Evolutionary conservation across 306 rosid genomes (phyloP).

Genomic region (Carpinus fangiana): DNA sequence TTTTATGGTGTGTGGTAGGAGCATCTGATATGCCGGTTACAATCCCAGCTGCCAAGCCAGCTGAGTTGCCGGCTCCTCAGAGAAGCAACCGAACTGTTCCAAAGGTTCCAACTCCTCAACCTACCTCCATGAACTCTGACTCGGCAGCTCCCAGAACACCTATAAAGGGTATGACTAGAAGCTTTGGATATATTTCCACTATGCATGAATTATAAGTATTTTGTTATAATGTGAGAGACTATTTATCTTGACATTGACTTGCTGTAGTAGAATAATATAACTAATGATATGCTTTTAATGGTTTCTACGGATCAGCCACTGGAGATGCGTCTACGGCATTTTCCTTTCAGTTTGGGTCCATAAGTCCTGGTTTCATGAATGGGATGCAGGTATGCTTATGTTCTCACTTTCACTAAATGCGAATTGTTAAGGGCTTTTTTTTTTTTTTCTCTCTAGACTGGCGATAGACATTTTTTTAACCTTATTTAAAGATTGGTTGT

Average conservation of each 20-base stretch:
- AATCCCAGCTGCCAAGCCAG: slow-evolving; percentile 52
- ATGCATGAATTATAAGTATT: slow-evolving; percentile 9
- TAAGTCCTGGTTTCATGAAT: slow-evolving; percentile 69
- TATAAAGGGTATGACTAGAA: slow-evolving; percentile 51
- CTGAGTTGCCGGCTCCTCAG: slow-evolving; percentile 54
- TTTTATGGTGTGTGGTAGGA: slow-evolving; percentile 41
- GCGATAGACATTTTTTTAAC: neutral
- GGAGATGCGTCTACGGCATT: slow-evolving; percentile 69
- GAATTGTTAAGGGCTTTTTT: neutral
- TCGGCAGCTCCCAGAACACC: slow-evolving; percentile 45
- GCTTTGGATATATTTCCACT: slow-evolving; percentile 5
- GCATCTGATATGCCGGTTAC: slow-evolving; percentile 47
- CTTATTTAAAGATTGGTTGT: neutral
- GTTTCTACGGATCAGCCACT: slow-evolving; percentile 38
- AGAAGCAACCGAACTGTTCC: slow-evolving; percentile 60
- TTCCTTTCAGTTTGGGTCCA: slow-evolving; percentile 85
- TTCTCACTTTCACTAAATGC: slow-evolving; percentile 11
- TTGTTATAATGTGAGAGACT: neutral
- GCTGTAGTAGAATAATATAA: slow-evolving; percentile 26
- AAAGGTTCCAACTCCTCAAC: slow-evolving; percentile 69
- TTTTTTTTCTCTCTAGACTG: neutral
- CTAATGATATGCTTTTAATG: slow-evolving; percentile 4
- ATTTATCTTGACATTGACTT: neutral
- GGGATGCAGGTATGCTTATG: slow-evolving; percentile 63
- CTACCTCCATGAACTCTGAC: slow-evolving; percentile 52